phyloP scores from a whole-genome alignment of 805 yeast genomes.

The Tetrapisispora iriomotensis region DNA sequence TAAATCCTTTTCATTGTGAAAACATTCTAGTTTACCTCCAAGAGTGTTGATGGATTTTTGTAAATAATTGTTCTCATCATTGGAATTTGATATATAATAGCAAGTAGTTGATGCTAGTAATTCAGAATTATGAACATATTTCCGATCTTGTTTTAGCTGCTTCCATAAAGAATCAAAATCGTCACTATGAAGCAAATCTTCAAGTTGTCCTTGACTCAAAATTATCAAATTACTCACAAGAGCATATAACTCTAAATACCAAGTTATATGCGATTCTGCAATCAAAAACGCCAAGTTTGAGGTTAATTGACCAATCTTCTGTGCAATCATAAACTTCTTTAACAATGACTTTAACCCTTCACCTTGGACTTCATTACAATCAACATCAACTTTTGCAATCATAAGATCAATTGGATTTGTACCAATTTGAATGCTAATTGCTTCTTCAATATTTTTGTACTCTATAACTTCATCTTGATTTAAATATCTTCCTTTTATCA shows the following conservation, averaged over 20 bases:
- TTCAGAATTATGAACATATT: no score
- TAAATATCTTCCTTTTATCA: constrained; percentile 12
- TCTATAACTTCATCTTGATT: constrained; percentile 10
- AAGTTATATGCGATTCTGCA: not conserved
- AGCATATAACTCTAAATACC: not conserved
- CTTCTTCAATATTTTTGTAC: constrained; percentile 2
- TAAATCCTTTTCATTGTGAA: no score
- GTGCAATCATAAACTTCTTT: not conserved
- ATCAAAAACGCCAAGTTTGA: not conserved
- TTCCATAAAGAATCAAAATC: not conserved
- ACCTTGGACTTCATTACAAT: not conserved
- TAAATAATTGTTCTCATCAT: no score
- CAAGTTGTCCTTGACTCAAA: not conserved
- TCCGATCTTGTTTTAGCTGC: no score
- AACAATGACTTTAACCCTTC: not conserved
- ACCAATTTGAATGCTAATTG: constrained; percentile 13
- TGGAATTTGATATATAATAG: no score
- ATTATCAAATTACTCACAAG: no score
- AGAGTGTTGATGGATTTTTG: no score
- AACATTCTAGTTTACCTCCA: no score
- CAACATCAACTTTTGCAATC: not conserved
- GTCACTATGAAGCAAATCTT: not conserved
- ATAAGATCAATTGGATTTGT: constrained; percentile 13
- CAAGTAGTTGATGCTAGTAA: no score
- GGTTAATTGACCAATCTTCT: not conserved